Evolutionary conservation across 345 rosid genomes (phyloP).

Genomic region (Rhodamnia argentea): DNA sequence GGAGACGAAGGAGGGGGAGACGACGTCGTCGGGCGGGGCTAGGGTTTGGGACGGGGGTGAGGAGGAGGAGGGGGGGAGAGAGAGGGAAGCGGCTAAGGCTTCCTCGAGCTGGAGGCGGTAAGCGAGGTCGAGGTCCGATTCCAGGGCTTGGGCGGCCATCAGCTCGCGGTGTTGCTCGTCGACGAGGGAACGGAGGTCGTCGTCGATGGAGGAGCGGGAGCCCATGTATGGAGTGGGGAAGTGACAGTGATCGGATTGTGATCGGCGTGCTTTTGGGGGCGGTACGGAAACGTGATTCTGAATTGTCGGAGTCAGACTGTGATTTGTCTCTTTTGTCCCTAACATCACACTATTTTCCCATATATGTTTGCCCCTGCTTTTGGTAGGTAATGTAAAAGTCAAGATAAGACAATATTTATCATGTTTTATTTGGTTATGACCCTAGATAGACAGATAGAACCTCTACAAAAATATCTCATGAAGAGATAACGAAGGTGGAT

Average conservation of each 20-base stretch:
- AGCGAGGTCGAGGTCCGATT: conserved; percentile 41
- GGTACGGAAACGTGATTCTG: background rate
- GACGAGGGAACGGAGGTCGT: background rate
- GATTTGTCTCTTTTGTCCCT: background rate
- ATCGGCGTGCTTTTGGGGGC: background rate
- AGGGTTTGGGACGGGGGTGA: background rate
- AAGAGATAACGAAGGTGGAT: background rate
- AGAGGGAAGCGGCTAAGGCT: conserved; percentile 39
- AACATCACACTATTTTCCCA: background rate
- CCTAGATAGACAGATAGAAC: background rate
- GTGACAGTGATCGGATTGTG: background rate
- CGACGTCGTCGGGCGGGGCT: background rate
- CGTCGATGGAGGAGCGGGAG: background rate
- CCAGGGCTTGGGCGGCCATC: conserved; percentile 4
- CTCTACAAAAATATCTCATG: background rate
- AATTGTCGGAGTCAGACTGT: background rate
- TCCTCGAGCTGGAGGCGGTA: conserved; percentile 48
- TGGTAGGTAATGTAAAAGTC: background rate
- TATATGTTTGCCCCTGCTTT: too few species aligned
- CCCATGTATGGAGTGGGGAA: background rate
- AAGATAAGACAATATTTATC: background rate
- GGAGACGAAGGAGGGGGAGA: conserved; percentile 1
- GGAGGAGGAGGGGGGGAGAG: conserved; percentile 8
- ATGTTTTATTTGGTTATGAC: too few species aligned
- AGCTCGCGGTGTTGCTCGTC: conserved; percentile 3